A percentile compares a stretch with the other conserved stretches of the same genome.
These are phyloP conservation scores for Xeromyces bisporus DNA, from an alignment of 495 filamentous ascomycete species.

Conservation along the genomic window DNA sequence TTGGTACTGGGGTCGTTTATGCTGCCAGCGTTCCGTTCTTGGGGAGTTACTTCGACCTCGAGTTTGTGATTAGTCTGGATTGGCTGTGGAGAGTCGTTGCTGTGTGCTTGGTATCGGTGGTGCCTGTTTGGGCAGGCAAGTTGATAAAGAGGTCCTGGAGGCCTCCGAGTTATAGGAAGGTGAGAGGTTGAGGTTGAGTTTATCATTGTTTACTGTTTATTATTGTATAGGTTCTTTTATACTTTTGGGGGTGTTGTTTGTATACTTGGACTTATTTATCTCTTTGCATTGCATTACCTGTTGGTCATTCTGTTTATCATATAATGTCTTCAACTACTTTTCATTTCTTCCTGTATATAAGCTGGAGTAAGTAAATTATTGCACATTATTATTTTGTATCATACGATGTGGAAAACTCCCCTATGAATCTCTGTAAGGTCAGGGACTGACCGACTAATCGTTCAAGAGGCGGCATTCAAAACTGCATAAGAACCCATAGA, in stretches of 20 bases:
- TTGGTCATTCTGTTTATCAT: too few species aligned
- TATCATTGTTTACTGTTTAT: conserved; percentile 1
- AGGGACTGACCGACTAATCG: too few species aligned
- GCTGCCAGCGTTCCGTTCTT: conserved; percentile 75
- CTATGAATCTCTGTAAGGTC: too few species aligned
- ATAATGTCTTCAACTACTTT: too few species aligned
- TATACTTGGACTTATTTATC: too few species aligned
- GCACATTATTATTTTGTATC: too few species aligned
- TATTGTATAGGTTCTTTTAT: conserved; percentile 1
- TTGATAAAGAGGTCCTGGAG: conserved; percentile 65
- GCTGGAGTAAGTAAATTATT: too few species aligned
- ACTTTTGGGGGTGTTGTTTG: background rate
- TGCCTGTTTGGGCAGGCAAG: conserved; percentile 80
- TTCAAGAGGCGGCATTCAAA: too few species aligned
- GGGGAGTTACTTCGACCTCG: conserved; percentile 76
- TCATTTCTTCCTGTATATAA: too few species aligned
- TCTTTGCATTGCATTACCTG: too few species aligned
- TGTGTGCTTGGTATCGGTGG: conserved; percentile 57
- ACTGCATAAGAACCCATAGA: too few species aligned
- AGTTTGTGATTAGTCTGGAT: conserved; percentile 57
- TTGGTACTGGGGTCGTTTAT: conserved; percentile 68
- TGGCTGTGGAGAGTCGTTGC: conserved; percentile 82
- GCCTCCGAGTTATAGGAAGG: conserved; percentile 92
- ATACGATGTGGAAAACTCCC: too few species aligned
- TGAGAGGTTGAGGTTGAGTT: conserved; percentile 42